Base-by-base conservation (phyloP, 441 rosid genomes). In the Arabidopsis hybrid region DNA sequence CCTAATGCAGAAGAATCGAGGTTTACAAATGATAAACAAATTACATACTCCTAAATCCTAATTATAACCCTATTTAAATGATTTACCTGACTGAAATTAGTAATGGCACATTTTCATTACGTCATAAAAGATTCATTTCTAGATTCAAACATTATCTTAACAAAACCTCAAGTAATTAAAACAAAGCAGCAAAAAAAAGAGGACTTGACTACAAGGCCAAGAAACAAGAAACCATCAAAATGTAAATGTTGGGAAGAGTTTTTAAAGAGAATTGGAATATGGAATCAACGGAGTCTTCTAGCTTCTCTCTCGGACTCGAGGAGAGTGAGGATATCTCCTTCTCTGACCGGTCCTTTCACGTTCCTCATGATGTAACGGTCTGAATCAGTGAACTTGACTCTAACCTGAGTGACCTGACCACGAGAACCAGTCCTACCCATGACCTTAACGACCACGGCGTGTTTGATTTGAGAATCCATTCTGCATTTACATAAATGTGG, bases 241-340 rank as follows among this genome's bases (percentile, higher is more conserved):
- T 65, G 71, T 65, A 65, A 62, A 62, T 0, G 4, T 29, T 62
- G 26, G 52, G 34, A 55, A 40, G 53, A 53, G 38, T 13, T 42
- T 1, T 35, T 21, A 12, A 31, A 51, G 63, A 60, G 21, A 61
- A 51, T 42, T 51, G 16, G n/a, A 4, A 59, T n/a, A 26, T 1
- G n/a, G 31, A 63, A 68, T 91, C 87, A 92, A 12, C 91, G 97
- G 26, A 92, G 91, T 73, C 97, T 90, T 85, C 95, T 87, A 12
- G 97, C 97, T 83, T 92, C 97, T 57, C 96, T 82, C 84, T 92
- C 96, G 0, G 93, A 90, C 88, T 92, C 97, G 6, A 92, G 91
- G 47, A 92, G 80, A 26, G 96, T 87, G 42, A 92, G 93, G 52
- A 92, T 76, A 76, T 92, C 97, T 2, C 96, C 97, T 67, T 92